These are phyloP conservation scores for Cephalotrichum gorgonifer DNA, from an alignment of 2,329 filamentous ascomycete genomes.

Conservation along the genomic window DNA sequence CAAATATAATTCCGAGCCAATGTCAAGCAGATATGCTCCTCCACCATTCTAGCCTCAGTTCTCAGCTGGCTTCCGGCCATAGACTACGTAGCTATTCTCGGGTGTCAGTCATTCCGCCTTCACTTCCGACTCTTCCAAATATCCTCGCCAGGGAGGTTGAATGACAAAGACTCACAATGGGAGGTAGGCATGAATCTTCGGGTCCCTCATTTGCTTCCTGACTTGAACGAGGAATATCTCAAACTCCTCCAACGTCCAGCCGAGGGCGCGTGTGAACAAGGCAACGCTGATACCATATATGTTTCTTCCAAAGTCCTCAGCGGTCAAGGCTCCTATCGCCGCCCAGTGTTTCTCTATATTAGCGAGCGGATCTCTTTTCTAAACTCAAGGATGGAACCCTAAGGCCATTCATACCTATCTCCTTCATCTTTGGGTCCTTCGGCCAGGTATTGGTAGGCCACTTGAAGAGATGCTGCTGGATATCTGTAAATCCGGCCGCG, in stretches of 20 bases:
- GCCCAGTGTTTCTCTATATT: background rate
- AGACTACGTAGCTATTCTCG: background rate
- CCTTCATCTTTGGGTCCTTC: no score
- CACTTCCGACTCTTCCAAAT: no score
- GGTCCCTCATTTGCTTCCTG: constrained; percentile 17
- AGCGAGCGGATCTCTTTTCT: background rate
- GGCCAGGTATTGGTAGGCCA: background rate
- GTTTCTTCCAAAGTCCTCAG: constrained; percentile 9
- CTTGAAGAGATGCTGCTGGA: background rate
- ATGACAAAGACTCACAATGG: constrained; percentile 15
- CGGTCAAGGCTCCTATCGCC: constrained; percentile 16
- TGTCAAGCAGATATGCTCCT: no score
- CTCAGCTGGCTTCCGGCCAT: background rate
- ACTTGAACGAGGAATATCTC: constrained; percentile 16
- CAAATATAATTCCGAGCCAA: no score
- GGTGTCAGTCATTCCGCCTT: no score
- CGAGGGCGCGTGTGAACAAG: constrained; percentile 19
- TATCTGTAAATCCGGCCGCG: background rate
- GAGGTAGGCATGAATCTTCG: constrained; percentile 19
- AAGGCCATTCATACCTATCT: background rate
- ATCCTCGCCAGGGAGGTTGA: background rate
- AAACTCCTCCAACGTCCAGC: constrained; percentile 19
- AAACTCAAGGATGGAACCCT: background rate
- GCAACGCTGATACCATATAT: constrained; percentile 19
- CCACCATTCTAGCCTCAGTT: no score